A percentile compares a stretch with the other conserved stretches of the same genome.
Evolutionary conservation across 2,329 filamentous ascomycete species (phyloP).

Genomic region (Capronia americana): DNA sequence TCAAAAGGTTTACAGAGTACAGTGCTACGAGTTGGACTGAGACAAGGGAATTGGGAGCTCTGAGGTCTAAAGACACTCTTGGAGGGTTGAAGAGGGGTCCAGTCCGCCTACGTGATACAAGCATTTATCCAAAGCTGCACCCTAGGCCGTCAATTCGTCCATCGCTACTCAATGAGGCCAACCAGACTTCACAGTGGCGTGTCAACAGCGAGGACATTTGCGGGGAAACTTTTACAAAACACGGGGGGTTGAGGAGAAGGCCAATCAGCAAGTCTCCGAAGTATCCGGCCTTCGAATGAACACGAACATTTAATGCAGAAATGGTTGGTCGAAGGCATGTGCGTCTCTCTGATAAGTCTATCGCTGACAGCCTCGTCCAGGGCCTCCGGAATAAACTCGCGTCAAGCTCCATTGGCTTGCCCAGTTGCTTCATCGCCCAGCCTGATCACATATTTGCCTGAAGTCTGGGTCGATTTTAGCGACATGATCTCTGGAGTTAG

Average conservation of each 20-base stretch:
- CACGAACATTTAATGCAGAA: background rate
- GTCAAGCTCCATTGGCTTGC: constrained; percentile 1
- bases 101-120: background rate
- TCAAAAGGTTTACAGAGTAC: background rate
- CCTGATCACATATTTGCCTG: constrained; percentile 29
- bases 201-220: constrained; percentile 12
- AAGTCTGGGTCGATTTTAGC: constrained; percentile 13
- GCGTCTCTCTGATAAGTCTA: background rate
- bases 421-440: constrained; percentile 14
- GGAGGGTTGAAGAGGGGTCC: constrained; percentile 19
- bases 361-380: background rate
- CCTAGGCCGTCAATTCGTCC: background rate
- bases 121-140: constrained; percentile 3
- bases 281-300: background rate
- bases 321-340: constrained; percentile 11
- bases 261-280: constrained; percentile 9
- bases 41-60: background rate
- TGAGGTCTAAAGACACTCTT: background rate
- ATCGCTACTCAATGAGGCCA: constrained; percentile 9
- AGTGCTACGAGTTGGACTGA: background rate
- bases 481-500: background rate
- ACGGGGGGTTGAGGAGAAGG: background rate
- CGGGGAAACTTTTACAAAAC: constrained; percentile 14
- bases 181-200: background rate
- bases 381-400: too few species aligned